Base-by-base conservation (phyloP, 805 yeast genomes). In the Scheffersomyces amazonensis region DNA sequence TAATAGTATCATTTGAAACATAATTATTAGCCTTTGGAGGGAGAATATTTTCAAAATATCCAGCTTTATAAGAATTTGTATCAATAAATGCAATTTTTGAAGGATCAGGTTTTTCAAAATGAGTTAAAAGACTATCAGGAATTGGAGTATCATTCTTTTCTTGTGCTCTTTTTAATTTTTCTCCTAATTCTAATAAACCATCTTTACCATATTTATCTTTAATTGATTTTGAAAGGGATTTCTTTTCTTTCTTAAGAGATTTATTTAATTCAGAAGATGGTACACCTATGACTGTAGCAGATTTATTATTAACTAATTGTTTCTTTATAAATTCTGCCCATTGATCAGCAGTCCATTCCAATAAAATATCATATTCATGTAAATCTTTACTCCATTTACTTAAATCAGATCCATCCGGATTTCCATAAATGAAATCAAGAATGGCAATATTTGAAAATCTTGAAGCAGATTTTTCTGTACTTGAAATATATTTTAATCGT, bases 341-440 rank as follows among this genome's bases (percentile, higher is more conserved):
- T 49, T 84, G 67, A 9, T 73, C 73, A 5, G 69, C 52, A 6
- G 75, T 47, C 96, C 96, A 91, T 1, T 52, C 35, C 10, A 62
- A 40, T 36, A 91, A 67, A 1, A 49, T 39, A 46, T 80, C 83
- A 56, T 74, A 87, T 44, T 84, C 93, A 8, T 60, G 50, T 35
- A 87, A 61, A 35, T 74, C 70, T 42, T 75, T 72, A 17, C 78
- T 47, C 72, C 83, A 76, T n/a, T 60, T 57, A 2, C 65, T 60
- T 41, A 91, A 64, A 37, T 80, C 79, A 5, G 74, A 58, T 2
- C 86, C 86, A 40, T 78, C 80, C 2, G 58, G 49, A 33, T 78
- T 68, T 34, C 96, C 96, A 53, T 91, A 93, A 8, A 88, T 54
- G 58, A 88, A 91, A 50, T 87, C 95, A 27, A 72, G 71, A 36